Conservation (phyloP, 2,329 filamentous ascomycete genomes). For the Arthrinium phaeospermum region DNA sequence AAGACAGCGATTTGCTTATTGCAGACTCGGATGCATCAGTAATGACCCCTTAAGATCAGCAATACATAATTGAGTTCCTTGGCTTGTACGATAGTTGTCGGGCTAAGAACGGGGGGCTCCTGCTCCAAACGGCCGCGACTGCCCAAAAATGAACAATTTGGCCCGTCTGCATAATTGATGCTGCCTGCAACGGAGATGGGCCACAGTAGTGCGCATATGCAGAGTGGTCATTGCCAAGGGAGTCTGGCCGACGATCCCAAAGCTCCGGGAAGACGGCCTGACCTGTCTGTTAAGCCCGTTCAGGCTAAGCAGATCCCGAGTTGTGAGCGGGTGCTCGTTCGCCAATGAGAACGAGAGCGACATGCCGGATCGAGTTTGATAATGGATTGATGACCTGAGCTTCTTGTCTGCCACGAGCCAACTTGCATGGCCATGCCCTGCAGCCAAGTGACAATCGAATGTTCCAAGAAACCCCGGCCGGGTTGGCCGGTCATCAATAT, state of each 20-base stretch:
- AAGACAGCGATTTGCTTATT: conserved; percentile 8
- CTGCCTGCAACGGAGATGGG: neutral
- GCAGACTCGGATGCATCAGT: neutral
- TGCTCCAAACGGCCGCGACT: neutral
- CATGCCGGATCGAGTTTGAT: neutral
- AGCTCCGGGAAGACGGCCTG: neutral
- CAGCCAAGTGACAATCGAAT: neutral
- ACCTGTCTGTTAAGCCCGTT: neutral
- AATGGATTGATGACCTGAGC: neutral
- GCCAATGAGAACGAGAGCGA: neutral
- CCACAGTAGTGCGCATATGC: neutral
- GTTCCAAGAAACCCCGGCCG: neutral
- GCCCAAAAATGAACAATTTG: neutral
- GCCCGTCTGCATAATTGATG: neutral
- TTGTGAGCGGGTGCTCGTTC: neutral
- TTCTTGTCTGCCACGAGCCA: neutral
- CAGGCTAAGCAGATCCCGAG: conserved; percentile 11
- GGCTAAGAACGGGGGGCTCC: neutral
- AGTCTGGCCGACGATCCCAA: neutral
- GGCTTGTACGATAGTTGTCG: neutral
- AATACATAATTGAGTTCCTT: neutral
- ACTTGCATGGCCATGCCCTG: neutral
- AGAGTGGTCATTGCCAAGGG: neutral
- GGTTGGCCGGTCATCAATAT: neutral
- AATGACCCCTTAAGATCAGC: neutral